Evolutionary conservation across 2,329 filamentous ascomycete genomes (phyloP), one percentile per base, ranked within the genome.

Genomic region (Metarhizium sp.): DNA sequence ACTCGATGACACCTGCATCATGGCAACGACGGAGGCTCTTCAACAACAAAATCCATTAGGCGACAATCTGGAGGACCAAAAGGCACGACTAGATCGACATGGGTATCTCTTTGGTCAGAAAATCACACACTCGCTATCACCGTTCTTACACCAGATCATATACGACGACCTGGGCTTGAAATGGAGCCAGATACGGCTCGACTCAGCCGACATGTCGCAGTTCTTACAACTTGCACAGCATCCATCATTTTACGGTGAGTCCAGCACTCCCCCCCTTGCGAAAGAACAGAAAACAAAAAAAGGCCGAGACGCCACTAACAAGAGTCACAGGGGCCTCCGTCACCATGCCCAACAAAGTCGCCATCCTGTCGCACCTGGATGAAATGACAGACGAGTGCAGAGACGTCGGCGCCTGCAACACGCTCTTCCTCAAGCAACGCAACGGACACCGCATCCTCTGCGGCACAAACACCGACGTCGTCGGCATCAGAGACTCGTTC

Each of bases 291-390:
- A 16, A 14, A 4, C 6, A n/a, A 16, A 6, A n/a, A 10, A 16
- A 16, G 11, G 6, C n/a, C 40, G 40, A 43, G 40, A 6, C 40
- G 6, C 1, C 14, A n/a, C 10, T 43, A n/a, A n/a, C n/a, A 18
- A 43, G 11, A n/a, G 7, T 13, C 11, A 20, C 56, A 80, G 85
- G 86, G 54, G 82, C 85, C 25, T 83, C 86, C 3, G 84, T 92
- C 42, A 92, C 88, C 20, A 94, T 92, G 88, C 89, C 89, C 0
- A 85, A 90, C 75, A 92, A 94, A 70, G 81, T 92, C 30, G 77
- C 82, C 62, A 90, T 92, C 66, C 81, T 92, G 57, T 77, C 81
- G 0, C 77, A 89, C 61, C 78, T 92, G 8, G 88, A 92, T 64
- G 81, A 85, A 54, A 74, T 92, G 42, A 90, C 87, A 6, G 78